Base-by-base conservation (phyloP, 495 filamentous ascomycete genomes). In the Neurospora sp. region DNA sequence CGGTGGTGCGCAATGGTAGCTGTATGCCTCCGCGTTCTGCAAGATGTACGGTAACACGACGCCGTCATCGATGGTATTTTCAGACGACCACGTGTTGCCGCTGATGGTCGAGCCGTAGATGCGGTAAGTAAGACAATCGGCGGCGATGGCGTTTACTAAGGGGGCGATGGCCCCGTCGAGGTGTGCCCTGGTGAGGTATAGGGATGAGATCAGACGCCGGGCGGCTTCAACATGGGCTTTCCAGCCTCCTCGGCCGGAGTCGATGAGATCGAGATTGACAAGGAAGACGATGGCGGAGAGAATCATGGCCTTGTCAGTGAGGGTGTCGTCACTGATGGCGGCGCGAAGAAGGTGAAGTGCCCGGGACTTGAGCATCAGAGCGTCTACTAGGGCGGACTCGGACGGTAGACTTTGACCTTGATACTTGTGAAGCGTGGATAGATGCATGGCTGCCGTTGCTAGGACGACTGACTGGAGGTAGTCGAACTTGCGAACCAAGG, bases 251-350 rank as follows among this genome's bases (percentile, higher is more conserved):
- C 81, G 85, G 0, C 87, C 87, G 4, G 85, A 85, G 76, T 89
- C 87, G 27, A 89, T 82, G 7, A 89, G 81, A 74, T 88, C 84
- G 31, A 89, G 81, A 53, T 89, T 88, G 72, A 89, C 82, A 44
- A 89, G 82, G 72, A 89, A 86, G 38, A 89, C 83, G 2, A 87
- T 83, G 35, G 85, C 85, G 6, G 86, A 84, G 0, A 86, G 78
- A 8, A 84, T 47, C 44, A 87, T 80, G 39, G 82, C 83, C 7
- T 79, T 79, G 71, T 83, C 84, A 3, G 74, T 72, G 31, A 82
- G 71, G 5, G 79, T 71, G 38, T 73, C 9, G 18, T 76, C 71
- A 71, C 78, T 73, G 78, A 82, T 68, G 37, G 82, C 81, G 0
- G 70, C 72, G 3, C 82, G 80, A 0, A 88, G 75, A 8, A 83